Evolutionary conservation across 768 basidiomycete genomes (phyloP).

Genomic region (Sporobolomyces pararoseus): DNA sequence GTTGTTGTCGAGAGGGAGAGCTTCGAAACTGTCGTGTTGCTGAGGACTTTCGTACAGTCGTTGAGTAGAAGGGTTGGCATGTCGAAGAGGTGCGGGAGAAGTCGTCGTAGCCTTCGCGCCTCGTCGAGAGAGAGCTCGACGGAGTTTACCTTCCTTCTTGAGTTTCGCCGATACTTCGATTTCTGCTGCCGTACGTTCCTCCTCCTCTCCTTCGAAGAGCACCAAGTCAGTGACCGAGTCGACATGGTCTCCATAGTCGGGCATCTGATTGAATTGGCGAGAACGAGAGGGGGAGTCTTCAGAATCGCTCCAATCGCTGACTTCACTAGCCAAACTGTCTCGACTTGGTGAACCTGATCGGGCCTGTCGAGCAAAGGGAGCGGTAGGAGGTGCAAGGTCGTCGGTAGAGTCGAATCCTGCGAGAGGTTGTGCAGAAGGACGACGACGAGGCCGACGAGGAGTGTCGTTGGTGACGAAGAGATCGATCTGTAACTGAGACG

Average conservation of each 20-base stretch:
- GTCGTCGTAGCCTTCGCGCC: constrained; percentile 51
- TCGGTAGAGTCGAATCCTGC: constrained; percentile 6
- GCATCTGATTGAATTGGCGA: constrained; percentile 4
- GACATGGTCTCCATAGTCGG: constrained; percentile 21
- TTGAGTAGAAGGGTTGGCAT: background rate
- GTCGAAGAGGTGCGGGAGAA: background rate
- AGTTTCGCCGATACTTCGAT: constrained; percentile 56
- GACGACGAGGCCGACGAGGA: background rate
- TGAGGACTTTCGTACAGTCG: background rate
- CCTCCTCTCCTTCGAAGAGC: constrained; percentile 72
- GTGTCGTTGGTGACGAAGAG: constrained; percentile 64
- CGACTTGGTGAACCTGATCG: constrained; percentile 2
- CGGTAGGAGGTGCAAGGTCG: constrained; percentile 29
- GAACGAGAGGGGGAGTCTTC: constrained; percentile 7
- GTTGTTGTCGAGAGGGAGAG: constrained; percentile 23
- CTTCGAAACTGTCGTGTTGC: constrained; percentile 19
- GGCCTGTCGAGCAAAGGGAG: constrained; percentile 24
- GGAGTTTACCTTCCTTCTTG: constrained; percentile 61
- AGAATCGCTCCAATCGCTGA: constrained; percentile 34
- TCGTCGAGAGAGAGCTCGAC: constrained; percentile 48
- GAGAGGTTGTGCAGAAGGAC: background rate
- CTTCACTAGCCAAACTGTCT: constrained; percentile 29
- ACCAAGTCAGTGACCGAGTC: constrained; percentile 62
- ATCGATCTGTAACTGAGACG: constrained; percentile 59
- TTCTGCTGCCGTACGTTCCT: constrained; percentile 60